Conservation (phyloP, 192 early-diverging fungal species). For the Coemansia sp. region DNA sequence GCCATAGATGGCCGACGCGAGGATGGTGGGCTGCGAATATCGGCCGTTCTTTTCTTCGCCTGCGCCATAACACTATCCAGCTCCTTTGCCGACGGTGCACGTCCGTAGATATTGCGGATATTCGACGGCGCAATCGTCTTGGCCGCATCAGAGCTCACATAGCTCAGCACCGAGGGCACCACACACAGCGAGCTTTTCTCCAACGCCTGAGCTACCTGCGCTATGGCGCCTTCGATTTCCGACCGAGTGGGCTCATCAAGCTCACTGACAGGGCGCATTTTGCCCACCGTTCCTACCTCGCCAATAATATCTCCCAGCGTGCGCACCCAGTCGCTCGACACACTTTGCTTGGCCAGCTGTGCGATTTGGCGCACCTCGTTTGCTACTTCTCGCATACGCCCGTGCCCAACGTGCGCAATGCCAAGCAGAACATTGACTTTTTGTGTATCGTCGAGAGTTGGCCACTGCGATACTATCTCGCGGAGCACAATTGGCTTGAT, state of each 20-base stretch:
- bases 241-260: slow-evolving; percentile 21
- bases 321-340: slow-evolving; percentile 45
- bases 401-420: slow-evolving; percentile 36
- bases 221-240: slow-evolving; percentile 29
- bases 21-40: background rate
- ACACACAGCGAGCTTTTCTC: slow-evolving; percentile 18
- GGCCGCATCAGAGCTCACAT: slow-evolving; percentile 24
- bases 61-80: slow-evolving; percentile 11
- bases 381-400: slow-evolving; percentile 21
- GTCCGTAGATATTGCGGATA: slow-evolving; percentile 33
- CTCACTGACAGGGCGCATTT: slow-evolving; percentile 8
- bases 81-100: slow-evolving; percentile 3
- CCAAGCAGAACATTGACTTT: slow-evolving; percentile 44
- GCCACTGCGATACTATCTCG: slow-evolving; percentile 27
- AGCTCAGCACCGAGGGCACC: slow-evolving; percentile 14
- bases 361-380: slow-evolving; percentile 21
- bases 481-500: slow-evolving; percentile 17
- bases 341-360: slow-evolving; percentile 21
- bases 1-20: slow-evolving; percentile 20
- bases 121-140: slow-evolving; percentile 14
- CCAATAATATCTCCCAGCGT: slow-evolving; percentile 34
- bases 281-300: slow-evolving; percentile 32
- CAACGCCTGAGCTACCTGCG: slow-evolving; percentile 19
- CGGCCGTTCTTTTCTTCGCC: slow-evolving; percentile 7
- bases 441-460: slow-evolving; percentile 36